These are phyloP conservation scores for Massariosphaeria phaeospora DNA, from an alignment of 495 filamentous ascomycete genomes.

Conservation along the genomic window DNA sequence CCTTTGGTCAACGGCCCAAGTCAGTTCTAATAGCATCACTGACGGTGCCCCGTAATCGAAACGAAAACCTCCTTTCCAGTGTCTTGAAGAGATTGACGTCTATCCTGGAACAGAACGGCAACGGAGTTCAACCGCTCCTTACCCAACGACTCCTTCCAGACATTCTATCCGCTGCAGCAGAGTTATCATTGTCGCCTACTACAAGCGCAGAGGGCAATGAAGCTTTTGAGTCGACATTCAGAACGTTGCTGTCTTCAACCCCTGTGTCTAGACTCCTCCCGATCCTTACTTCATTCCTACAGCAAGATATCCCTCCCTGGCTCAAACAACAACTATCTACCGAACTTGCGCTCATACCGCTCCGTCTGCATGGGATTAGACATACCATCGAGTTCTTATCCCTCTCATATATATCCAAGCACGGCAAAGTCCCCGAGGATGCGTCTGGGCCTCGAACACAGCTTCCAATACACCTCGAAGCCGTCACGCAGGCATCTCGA, in stretches of 20 bases:
- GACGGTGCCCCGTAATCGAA: not conserved
- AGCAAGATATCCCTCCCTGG: slow-evolving; percentile 45
- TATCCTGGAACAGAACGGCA: slow-evolving; percentile 11
- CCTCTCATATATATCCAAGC: slow-evolving; percentile 24
- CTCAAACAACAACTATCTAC: slow-evolving; percentile 49
- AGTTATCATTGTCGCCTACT: slow-evolving; percentile 27
- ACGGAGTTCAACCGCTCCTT: slow-evolving; percentile 26
- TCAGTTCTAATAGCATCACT: slow-evolving; percentile 16
- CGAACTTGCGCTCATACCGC: slow-evolving; percentile 56
- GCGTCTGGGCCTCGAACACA: slow-evolving; percentile 47
- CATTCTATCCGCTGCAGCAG: slow-evolving; percentile 37
- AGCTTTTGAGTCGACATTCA: slow-evolving; percentile 7
- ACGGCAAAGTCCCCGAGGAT: slow-evolving; percentile 3
- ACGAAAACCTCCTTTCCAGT: not conserved
- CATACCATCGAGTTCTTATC: slow-evolving; percentile 66
- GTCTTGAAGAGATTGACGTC: slow-evolving; percentile 7
- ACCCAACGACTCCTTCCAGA: slow-evolving; percentile 42
- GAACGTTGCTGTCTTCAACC: not conserved
- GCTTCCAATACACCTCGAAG: slow-evolving; percentile 66
- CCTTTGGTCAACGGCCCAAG: slow-evolving; percentile 21
- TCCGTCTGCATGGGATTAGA: slow-evolving; percentile 61
- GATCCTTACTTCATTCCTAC: slow-evolving; percentile 46
- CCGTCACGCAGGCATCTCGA: slow-evolving; percentile 59
- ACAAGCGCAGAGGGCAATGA: not conserved
- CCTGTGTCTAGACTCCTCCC: slow-evolving; percentile 46